A percentile compares a stretch with the other conserved stretches of the same genome.
phyloP scores from a whole-genome alignment of 2,329 filamentous ascomycete genomes.

The Lachnellula arida region DNA sequence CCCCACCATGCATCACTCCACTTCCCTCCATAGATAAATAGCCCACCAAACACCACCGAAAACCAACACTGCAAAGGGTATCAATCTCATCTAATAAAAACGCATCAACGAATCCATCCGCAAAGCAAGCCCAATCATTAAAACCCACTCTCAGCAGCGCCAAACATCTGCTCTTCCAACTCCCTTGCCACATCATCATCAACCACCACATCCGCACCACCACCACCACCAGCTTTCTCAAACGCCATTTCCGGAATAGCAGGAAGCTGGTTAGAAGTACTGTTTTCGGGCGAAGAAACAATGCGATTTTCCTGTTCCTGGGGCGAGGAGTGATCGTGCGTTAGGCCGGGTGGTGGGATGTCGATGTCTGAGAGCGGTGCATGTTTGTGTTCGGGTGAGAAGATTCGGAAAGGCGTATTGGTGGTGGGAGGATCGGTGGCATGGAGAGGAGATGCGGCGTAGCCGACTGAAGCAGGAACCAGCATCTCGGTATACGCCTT shows the following conservation, averaged over 20 bases:
- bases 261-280: background rate
- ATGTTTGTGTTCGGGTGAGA: background rate
- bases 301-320: background rate
- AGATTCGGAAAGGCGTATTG: background rate
- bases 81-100: too few species aligned
- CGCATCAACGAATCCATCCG: too few species aligned
- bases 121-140: background rate
- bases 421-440: background rate
- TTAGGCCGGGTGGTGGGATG: background rate
- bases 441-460: background rate
- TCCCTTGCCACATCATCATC: background rate
- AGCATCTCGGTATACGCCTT: background rate
- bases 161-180: background rate
- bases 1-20: too few species aligned
- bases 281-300: background rate
- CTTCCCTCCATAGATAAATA: too few species aligned
- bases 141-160: background rate
- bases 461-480: background rate
- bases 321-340: background rate
- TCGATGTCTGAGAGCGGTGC: background rate
- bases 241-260: background rate
- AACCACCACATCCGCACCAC: background rate
- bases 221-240: background rate
- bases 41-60: too few species aligned
- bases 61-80: too few species aligned